A percentile compares a stretch with the other conserved stretches of the same genome.
Evolutionary conservation across 2,329 filamentous ascomycete genomes (phyloP).

Genomic region (Fusarium newnesense): DNA sequence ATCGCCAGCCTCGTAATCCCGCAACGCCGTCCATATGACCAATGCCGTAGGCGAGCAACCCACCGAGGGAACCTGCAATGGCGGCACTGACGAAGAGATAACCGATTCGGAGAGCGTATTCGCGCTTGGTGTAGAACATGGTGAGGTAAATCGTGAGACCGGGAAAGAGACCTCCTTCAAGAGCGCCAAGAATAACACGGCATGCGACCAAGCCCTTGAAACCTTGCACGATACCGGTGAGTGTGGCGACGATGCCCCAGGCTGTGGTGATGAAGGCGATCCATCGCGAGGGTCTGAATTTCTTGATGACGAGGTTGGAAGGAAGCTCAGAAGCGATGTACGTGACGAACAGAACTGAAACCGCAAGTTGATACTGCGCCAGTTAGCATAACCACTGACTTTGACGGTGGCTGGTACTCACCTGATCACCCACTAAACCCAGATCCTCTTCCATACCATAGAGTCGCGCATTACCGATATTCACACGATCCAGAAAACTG

Average conservation of each 20-base stretch:
- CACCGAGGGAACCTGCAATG: slow-evolving; percentile 41
- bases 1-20: slow-evolving; percentile 55
- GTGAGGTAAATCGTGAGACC: slow-evolving; percentile 46
- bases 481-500: slow-evolving; percentile 47
- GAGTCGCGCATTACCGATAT: slow-evolving; percentile 68
- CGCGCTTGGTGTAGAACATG: slow-evolving; percentile 43
- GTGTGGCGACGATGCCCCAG: slow-evolving; percentile 60
- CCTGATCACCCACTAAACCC: slow-evolving; percentile 58
- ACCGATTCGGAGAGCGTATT: slow-evolving; percentile 40
- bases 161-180: slow-evolving; percentile 60
- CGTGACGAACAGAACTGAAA: slow-evolving; percentile 48
- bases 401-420: not conserved
- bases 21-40: slow-evolving; percentile 48
- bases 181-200: slow-evolving; percentile 57
- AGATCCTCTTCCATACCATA: slow-evolving; percentile 72
- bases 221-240: slow-evolving; percentile 56
- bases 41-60: slow-evolving; percentile 45
- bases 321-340: slow-evolving; percentile 55
- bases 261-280: slow-evolving; percentile 36
- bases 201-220: slow-evolving; percentile 50
- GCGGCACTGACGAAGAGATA: slow-evolving; percentile 43
- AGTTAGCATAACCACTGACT: fast-evolving
- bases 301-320: slow-evolving; percentile 55
- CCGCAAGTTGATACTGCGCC: slow-evolving; percentile 61
- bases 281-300: slow-evolving; percentile 50